Evolutionary conservation across 1,139 yeast species (phyloP).

Genomic region (Kazachstania sp.): DNA sequence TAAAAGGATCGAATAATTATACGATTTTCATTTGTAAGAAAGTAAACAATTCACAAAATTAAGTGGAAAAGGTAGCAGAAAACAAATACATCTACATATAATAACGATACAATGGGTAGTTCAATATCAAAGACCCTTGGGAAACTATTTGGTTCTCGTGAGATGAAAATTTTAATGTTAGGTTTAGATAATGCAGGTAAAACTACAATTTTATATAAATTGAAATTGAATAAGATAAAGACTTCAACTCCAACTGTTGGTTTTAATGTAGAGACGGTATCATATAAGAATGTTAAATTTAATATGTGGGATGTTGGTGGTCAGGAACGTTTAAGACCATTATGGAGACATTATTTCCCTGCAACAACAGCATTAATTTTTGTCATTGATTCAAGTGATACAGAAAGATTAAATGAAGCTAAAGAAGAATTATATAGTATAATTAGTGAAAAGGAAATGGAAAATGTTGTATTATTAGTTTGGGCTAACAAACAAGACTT

Average conservation of each 20-base stretch:
- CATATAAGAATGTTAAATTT: conserved; percentile 77
- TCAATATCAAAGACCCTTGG: conserved; percentile 42
- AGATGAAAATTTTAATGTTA: conserved; percentile 64
- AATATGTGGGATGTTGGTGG: conserved; percentile 99
- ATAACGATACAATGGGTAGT: conserved; percentile 35
- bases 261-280: conserved; percentile 86
- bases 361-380: conserved; percentile 92
- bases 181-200: conserved; percentile 92
- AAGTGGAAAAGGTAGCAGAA: not conserved
- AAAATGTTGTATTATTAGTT: conserved; percentile 67
- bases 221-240: conserved; percentile 35
- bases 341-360: conserved; percentile 93
- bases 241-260: conserved; percentile 92
- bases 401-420: conserved; percentile 64
- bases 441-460: conserved; percentile 60
- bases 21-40: too few relatives aligned
- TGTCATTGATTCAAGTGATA: conserved; percentile 79
- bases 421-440: conserved; percentile 71
- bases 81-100: too few relatives aligned
- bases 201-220: conserved; percentile 43
- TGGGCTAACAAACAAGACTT: conserved; percentile 89
- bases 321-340: conserved; percentile 80
- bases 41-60: not conserved
- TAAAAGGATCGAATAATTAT: too few relatives aligned
- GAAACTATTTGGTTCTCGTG: conserved; percentile 42